Conservation (phyloP, 129 eudicot species). For the Rutidosis leptorrhynchoides region DNA sequence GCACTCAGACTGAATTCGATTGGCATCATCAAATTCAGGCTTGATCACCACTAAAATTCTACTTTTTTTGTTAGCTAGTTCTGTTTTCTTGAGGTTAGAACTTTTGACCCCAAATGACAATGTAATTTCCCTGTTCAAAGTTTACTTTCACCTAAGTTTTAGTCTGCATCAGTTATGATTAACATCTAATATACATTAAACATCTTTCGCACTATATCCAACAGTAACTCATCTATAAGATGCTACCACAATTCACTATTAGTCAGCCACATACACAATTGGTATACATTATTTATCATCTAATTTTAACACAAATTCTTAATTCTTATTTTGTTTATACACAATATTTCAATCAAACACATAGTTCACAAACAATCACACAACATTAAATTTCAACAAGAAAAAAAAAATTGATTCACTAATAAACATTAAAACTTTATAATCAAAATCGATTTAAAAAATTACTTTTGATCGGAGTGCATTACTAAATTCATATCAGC, state of each 20-base stretch:
- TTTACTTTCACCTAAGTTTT: neutral
- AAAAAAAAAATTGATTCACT: neutral
- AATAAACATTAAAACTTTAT: neutral
- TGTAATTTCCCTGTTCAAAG: neutral
- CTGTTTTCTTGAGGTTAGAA: neutral
- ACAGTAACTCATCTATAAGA: too few relatives aligned
- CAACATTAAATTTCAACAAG: neutral
- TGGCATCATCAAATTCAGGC: too few relatives aligned
- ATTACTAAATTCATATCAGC: constrained; percentile 42
- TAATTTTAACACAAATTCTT: neutral
- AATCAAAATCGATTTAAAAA: neutral
- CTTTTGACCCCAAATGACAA: neutral
- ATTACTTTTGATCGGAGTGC: constrained; percentile 23
- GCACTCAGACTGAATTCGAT: too few relatives aligned
- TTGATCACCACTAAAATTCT: too few relatives aligned
- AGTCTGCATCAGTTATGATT: neutral
- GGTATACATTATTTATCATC: too few relatives aligned
- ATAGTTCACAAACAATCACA: neutral
- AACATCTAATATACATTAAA: neutral
- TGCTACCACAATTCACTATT: neutral
- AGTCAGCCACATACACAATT: neutral
- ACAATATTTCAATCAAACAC: neutral
- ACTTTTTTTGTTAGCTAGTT: neutral
- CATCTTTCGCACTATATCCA: neutral
- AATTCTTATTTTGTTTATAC: neutral